Base-by-base conservation (phyloP, 768 basidiomycete species). In the Pleurotus pulmonarius region DNA sequence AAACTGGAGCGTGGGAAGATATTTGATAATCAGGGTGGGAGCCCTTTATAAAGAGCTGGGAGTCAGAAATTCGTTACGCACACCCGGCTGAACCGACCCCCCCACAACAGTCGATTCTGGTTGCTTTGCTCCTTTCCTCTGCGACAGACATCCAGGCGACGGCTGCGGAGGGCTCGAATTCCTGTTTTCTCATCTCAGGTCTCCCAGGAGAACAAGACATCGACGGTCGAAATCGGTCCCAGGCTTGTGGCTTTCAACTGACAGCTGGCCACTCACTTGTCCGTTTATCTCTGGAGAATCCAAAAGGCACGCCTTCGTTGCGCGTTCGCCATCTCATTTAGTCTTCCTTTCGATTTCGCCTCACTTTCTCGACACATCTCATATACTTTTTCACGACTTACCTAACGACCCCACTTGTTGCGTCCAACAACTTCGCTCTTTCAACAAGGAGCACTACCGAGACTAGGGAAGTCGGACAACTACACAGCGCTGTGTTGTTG, bases 261-360 rank as follows among this genome's bases (percentile, higher is more conserved):
- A 63, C 63, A 68, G 63, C 62, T 65, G 66, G 69, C 65, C 64
- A 64, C 63, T 63, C 64, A 67, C 64, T 66, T 63, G 66, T 65
- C 61, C 69, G 59, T 57, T 59, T 63, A 64, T 58, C 61, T 49
- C 66, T 63, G 61, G 66, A 69, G 70, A 70, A 65, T 62, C 61
- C 67, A 91, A 92, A 91, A 91, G 88, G 88, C 88, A 82, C 90
- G 90, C 90, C 90, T 92, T 92, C 80, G 87, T 79, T 91, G 90
- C 80, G 90, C 90, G 90, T 92, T 78, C 77, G 88, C 88, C 90
- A 82, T 65, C 58, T 59, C 67, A 62, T 62, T 45, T 60, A 57
- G 56, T 56, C 57, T 58, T 49, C 55, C 41, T 29, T 66, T 58
- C 53, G 46, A 56, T 55, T 45, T 39, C 49, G 9, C 15, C 46